These are phyloP conservation scores for Stachybotrys elegans DNA, from an alignment of 2,329 filamentous ascomycete species.

Conservation along the genomic window DNA sequence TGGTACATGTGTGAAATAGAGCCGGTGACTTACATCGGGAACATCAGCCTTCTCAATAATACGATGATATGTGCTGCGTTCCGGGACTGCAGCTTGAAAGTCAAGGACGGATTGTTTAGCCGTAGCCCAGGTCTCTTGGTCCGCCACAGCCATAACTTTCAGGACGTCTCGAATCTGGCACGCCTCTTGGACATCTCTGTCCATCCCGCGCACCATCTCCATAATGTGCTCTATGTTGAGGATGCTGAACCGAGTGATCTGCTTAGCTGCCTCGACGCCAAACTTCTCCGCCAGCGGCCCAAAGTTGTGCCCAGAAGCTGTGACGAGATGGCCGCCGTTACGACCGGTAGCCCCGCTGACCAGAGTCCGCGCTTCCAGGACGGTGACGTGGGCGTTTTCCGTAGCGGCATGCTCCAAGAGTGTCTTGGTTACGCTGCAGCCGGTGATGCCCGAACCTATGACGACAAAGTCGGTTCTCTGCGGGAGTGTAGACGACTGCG, in stretches of 20 bases:
- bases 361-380: slow-evolving; percentile 21
- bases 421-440: slow-evolving; percentile 18
- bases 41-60: slow-evolving; percentile 13
- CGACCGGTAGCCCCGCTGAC: slow-evolving; percentile 24
- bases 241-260: slow-evolving; percentile 37
- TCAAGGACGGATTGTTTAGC: slow-evolving; percentile 11
- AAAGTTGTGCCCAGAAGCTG: slow-evolving; percentile 33
- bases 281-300: slow-evolving; percentile 19
- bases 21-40: slow-evolving; percentile 12
- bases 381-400: slow-evolving; percentile 9
- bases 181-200: slow-evolving; percentile 8
- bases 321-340: slow-evolving; percentile 22
- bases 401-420: slow-evolving; percentile 14
- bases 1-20: background rate
- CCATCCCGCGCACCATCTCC: slow-evolving; percentile 12
- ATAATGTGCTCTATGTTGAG: slow-evolving; percentile 25
- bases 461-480: slow-evolving; percentile 16
- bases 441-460: slow-evolving; percentile 26
- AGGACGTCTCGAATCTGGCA: slow-evolving; percentile 14
- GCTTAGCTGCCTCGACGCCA: slow-evolving; percentile 29
- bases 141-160: slow-evolving; percentile 15
- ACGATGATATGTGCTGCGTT: slow-evolving; percentile 11
- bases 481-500: slow-evolving; percentile 16
- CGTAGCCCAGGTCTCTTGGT: slow-evolving; percentile 11
- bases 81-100: slow-evolving; percentile 12